Percentiles rank a stretch among this genome's conserved stretches.
These are phyloP conservation scores for Penicillium sp. DNA, from an alignment of 2,329 filamentous ascomycete genomes.

Conservation along the genomic window DNA sequence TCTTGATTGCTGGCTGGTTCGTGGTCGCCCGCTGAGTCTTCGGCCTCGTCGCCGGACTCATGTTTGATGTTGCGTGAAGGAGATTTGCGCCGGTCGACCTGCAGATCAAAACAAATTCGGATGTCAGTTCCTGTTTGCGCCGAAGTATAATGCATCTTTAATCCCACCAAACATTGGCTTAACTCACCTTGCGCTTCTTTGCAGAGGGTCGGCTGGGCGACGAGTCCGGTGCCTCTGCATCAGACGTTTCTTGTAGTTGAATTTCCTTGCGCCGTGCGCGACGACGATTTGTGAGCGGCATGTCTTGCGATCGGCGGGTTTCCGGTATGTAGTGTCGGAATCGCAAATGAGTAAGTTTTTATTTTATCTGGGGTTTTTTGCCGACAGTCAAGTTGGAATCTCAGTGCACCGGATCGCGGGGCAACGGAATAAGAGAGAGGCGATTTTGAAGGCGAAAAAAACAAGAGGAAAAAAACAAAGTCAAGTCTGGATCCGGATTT, in stretches of 20 bases:
- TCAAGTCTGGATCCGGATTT: slow-evolving; percentile 26
- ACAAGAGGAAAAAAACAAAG: slow-evolving; percentile 19
- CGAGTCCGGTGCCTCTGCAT: slow-evolving; percentile 50
- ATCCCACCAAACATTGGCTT: not conserved
- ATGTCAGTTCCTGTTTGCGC: slow-evolving; percentile 14
- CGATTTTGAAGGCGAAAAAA: slow-evolving; percentile 16
- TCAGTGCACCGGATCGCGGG: slow-evolving; percentile 12
- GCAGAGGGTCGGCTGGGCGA: slow-evolving; percentile 49
- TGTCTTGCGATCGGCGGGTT: slow-evolving; percentile 19
- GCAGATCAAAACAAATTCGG: slow-evolving; percentile 9
- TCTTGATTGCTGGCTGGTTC: slow-evolving; percentile 47
- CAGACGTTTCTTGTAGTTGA: slow-evolving; percentile 47
- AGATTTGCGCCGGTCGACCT: slow-evolving; percentile 39
- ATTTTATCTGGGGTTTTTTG: slow-evolving; percentile 6
- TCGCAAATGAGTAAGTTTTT: slow-evolving; percentile 4
- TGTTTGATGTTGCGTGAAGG: slow-evolving; percentile 37
- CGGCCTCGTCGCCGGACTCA: slow-evolving; percentile 45
- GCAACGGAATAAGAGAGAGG: slow-evolving; percentile 7
- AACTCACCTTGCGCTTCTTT: slow-evolving; percentile 52
- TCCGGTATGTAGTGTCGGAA: not conserved
- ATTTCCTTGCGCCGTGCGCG: slow-evolving; percentile 50
- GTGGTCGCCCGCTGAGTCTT: slow-evolving; percentile 45
- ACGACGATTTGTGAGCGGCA: slow-evolving; percentile 48
- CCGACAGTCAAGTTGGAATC: slow-evolving; percentile 9
- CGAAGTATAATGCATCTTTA: slow-evolving; percentile 6